These are phyloP conservation scores for Penicillium chermesinum DNA, from an alignment of 495 filamentous ascomycete genomes.

Conservation along the genomic window DNA sequence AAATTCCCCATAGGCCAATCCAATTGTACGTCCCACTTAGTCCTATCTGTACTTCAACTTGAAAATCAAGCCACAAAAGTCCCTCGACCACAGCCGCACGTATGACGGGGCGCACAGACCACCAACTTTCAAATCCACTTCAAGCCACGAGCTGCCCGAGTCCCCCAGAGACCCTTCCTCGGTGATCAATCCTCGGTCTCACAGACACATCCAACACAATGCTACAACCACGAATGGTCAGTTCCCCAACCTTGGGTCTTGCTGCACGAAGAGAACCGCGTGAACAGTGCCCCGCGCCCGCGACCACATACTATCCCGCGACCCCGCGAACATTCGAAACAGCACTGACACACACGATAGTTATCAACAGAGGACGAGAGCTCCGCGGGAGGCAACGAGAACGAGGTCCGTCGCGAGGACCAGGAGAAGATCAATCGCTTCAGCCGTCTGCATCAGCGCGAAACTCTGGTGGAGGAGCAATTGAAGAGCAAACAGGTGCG, in stretches of 20 bases:
- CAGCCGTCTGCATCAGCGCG: conserved; percentile 86
- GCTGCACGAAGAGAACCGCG: background rate
- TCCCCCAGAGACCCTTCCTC: background rate
- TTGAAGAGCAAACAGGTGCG: conserved; percentile 76
- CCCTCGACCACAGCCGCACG: no score
- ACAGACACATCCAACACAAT: conserved; percentile 22
- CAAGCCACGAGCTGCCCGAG: background rate
- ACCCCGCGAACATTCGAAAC: conserved; percentile 4
- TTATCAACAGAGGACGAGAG: conserved; percentile 89
- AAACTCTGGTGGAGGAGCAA: conserved; percentile 71
- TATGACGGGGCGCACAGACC: background rate
- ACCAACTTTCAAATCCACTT: background rate
- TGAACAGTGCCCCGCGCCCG: background rate
- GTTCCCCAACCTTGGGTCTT: conserved; percentile 1
- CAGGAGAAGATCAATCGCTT: conserved; percentile 99
- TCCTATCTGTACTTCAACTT: no score
- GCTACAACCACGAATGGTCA: conserved; percentile 43
- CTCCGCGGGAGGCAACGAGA: conserved; percentile 62
- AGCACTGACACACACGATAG: conserved; percentile 38
- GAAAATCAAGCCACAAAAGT: no score
- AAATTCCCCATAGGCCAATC: no score
- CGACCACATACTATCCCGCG: conserved; percentile 4
- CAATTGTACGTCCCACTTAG: no score
- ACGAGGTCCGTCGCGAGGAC: conserved; percentile 89
- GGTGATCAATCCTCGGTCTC: background rate